Evolutionary conservation across 2,329 filamentous ascomycete genomes (phyloP), one percentile per base, ranked within the genome.

Genomic region (Alternaria atra): DNA sequence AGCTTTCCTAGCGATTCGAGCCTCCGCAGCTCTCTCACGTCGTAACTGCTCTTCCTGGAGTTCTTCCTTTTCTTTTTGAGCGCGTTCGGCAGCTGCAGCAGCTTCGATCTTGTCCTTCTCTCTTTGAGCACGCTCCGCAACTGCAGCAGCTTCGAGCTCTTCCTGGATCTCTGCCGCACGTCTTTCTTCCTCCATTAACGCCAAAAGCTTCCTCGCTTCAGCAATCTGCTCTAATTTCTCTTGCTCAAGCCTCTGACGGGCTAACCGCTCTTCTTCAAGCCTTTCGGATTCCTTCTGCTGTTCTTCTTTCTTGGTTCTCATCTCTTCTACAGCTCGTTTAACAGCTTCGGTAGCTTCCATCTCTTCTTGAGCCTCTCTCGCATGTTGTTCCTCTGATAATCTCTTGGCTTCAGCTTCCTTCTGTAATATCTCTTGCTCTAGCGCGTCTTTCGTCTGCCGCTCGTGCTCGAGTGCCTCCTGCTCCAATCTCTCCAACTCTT

Each of bases 181-280:
- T 32, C 55, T 40, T 53, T 61, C 58, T 52, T 58, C 48, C 25
- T 61, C 58, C 58, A 61, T 61, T 4, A 42, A 25, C 27, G 35
- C 54, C 30, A 61, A 25, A 52, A 60, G 53, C 40, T 56, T 57
- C 53, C 48, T 60, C 17, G 58, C 54, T 44, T 60, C 57, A 10
- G 48, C 42, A 20, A 60, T 30, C 43, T 60, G 57, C 39, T 65
- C 59, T 9, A 63, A 23, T 20, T 52, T 58, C n/a, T 61, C 52
- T 23, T 54, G 42, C 30, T 67, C 63, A n/a, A 47, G n/a, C 37
- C 25, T 40, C 17, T 65, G 61, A 12, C 54, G 50, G 20, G 53
- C 44, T 20, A 35, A 3, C 7, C 48, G 47, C 42, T 58, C 54
- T 37, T 46, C 47, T 37, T 48, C 47, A 20, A 57, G 54, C 47